phyloP scores from a whole-genome alignment of 768 basidiomycete genomes.

The Baorangia bicolor region DNA sequence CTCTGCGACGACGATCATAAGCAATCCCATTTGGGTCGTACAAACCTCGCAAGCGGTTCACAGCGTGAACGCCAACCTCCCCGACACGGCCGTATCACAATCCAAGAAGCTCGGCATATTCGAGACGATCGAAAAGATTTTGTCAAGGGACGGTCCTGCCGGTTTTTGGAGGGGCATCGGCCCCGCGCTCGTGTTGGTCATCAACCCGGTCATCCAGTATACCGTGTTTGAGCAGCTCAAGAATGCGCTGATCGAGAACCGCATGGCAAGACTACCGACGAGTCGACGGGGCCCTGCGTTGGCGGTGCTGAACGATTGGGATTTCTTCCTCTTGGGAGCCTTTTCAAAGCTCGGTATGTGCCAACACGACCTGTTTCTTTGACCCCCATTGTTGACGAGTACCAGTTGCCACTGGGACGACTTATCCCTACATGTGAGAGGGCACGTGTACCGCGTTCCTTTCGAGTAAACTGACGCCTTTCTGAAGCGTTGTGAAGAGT shows the following conservation, averaged over 20 bases:
- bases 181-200: conserved; percentile 88
- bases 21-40: conserved; percentile 96
- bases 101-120: conserved; percentile 60
- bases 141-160: conserved; percentile 67
- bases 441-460: background rate
- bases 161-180: conserved; percentile 94
- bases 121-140: conserved; percentile 66
- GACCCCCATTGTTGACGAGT: background rate
- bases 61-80: conserved; percentile 40
- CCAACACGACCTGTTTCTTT: background rate
- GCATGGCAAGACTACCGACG: conserved; percentile 52
- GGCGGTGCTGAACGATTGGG: conserved; percentile 71
- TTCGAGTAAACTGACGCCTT: background rate
- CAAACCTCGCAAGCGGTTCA: conserved; percentile 86
- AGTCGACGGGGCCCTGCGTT: conserved; percentile 43
- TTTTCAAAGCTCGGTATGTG: conserved; percentile 79
- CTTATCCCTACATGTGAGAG: conserved; percentile 75
- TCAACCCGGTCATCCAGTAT: conserved; percentile 94
- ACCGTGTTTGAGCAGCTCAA: conserved; percentile 95
- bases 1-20: conserved; percentile 82
- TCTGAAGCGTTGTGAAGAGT: conserved; percentile 64
- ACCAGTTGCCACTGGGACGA: conserved; percentile 51
- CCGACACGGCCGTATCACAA: conserved; percentile 39
- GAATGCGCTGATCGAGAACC: conserved; percentile 68
- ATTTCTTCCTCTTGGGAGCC: conserved; percentile 95